Base-by-base conservation (phyloP, 2,329 filamentous ascomycete genomes). In the Colletotrichum liaoningense region DNA sequence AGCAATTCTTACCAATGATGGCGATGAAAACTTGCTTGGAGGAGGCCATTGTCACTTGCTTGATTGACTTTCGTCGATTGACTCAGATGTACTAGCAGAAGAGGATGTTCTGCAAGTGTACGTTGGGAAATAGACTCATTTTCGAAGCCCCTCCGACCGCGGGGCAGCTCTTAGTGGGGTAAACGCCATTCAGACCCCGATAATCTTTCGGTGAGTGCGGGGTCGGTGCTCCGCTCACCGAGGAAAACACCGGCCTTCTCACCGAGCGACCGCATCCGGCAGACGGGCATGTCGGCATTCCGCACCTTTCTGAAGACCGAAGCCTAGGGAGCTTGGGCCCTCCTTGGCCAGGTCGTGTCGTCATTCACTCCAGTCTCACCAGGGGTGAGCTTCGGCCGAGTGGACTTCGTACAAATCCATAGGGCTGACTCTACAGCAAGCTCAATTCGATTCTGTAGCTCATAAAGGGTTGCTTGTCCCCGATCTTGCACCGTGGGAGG, bases 11-110 rank as follows among this genome's bases (percentile, higher is more conserved):
- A 87, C 86, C 86, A 75, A 89, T 88, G 46, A 90, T 83, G 78
- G 88, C 88, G 80, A 90, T 86, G 67, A 83, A 85, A 54, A 90
- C 84, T 73, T 87, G 86, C 74, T 86, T 87, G 12, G 83, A 78
- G 30, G 83, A 77, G 73, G 86, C 78, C 85, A 88, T 88, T 77
- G 63, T 77, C 11, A 19, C 24, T 54, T 58, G 11, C 28, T 54
- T 38, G 19, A 16, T 24, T 16, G 63, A n/a, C 28, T 38, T 19
- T 8, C 46, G 59, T 38, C 46, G 56, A 30, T 26, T 38, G 28
- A 26, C 5, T 19, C 16, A 46, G 22, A 6, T 24, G 19, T 14
- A 24, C 46, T 49, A 9, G 42, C 22, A 14, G 57, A 28, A 26
- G 52, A 14, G n/a, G 26, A 24, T 14, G 19, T 58, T 54, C 49